Base-by-base conservation (phyloP, 371 early-diverging fungal genomes). In the Mortierella sp. region DNA sequence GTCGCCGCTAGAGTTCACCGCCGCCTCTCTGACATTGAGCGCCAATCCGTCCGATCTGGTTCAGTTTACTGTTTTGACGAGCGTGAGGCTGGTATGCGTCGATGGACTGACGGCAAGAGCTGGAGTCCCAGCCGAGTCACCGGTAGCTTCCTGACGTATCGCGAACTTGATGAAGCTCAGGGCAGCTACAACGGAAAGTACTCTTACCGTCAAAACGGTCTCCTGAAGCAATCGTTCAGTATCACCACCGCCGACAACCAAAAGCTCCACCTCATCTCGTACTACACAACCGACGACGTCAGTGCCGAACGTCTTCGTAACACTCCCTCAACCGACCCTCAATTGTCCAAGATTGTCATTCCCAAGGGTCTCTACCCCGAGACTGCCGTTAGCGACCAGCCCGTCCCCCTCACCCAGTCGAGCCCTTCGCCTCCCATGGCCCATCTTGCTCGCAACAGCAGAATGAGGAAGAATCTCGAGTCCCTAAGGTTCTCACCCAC, bases 101-200 rank as follows among this genome's bases (percentile, higher is more conserved):
- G 97, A 19, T 97, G 98, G 98, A 97, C 98, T 5, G 98, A 97
- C 82, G 97, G 97, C 19, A 92, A 94, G 68, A 94, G 94, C 63
- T 97, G 97, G 97, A 95, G 96, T 24, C 96, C 97, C 2, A 94
- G 94, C 73, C 92, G 97, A 50, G 95, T 95, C 2, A 89, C 92
- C n/a, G 96, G 96, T n/a, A 94, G 93, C 78, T 96, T 96, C 81
- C 81, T 96, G 24, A 96, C 95, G 11, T 96, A 96, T 79, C 92
- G 94, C 70, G 96, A 96, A 82, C 90, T 95, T 3, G 94, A 94
- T 60, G 92, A 92, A 55, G 90, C 93, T 44, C 87, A 90, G 31
- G 88, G 91, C 52, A 79, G 75, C 68, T 71, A 76, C 31, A 73
- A 63, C n/a, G 79, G 76, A 81, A 85, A 83, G 80, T 83, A 81